Conservation (phyloP, 2,329 filamentous ascomycete genomes). For the Tolypocladium sp. region DNA sequence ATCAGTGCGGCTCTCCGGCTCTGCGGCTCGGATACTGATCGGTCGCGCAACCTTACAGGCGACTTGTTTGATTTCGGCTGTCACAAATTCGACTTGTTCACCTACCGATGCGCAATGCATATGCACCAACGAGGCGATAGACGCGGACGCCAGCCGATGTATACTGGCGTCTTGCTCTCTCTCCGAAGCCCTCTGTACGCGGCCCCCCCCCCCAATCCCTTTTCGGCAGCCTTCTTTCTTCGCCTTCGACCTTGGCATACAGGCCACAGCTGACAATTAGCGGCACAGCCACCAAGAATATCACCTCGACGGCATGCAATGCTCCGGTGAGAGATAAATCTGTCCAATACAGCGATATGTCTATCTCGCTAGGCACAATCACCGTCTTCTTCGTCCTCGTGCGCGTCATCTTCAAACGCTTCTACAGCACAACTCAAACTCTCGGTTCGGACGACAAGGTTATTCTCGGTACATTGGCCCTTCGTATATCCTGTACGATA, state of each 20-base stretch:
- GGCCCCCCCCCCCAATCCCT: neutral
- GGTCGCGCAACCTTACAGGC: neutral
- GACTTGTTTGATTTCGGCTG: neutral
- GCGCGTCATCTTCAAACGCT: conserved; percentile 24
- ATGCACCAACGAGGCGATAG: neutral
- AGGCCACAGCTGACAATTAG: neutral
- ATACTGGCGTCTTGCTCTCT: neutral
- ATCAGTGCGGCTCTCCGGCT: neutral
- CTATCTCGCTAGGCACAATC: neutral
- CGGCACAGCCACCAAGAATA: conserved; percentile 1
- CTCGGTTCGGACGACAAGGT: conserved; percentile 27
- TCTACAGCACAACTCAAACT: conserved; percentile 19
- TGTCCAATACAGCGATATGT: neutral
- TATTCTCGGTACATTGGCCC: conserved; percentile 15
- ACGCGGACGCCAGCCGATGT: neutral
- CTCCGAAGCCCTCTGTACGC: neutral
- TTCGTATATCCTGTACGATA: conserved; percentile 17
- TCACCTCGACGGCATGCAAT: conserved; percentile 1
- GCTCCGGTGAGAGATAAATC: neutral
- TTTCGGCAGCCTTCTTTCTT: neutral
- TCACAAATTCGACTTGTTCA: neutral
- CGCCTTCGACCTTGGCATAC: neutral
- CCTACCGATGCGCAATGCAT: neutral
- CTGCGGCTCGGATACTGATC: neutral
- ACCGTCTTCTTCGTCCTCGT: conserved; percentile 22